Conservation (phyloP, 805 yeast species). For the Candida ficus region DNA sequence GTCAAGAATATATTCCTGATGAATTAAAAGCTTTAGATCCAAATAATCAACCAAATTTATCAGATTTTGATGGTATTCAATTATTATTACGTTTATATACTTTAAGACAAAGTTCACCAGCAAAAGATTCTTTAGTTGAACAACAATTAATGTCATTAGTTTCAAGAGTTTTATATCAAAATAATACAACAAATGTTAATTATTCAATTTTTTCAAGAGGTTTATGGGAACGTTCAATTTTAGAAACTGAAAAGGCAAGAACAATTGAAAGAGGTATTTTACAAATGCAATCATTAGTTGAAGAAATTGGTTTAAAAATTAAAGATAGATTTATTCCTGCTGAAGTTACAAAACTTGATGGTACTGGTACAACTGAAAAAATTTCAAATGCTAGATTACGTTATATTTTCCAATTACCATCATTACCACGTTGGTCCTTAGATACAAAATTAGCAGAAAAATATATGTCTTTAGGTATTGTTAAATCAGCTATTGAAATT, state of each 20-base stretch:
- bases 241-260: conserved; percentile 75
- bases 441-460: conserved; percentile 82
- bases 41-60: conserved; percentile 70
- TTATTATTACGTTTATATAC: conserved; percentile 62
- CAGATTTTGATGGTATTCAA: conserved; percentile 69
- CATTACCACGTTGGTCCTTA: conserved; percentile 80
- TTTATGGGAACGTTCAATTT: conserved; percentile 82
- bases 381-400: conserved; percentile 47
- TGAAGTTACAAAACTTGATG: conserved; percentile 14
- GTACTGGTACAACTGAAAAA: conserved; percentile 19
- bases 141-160: conserved; percentile 81
- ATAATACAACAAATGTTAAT: conserved; percentile 40
- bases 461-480: conserved; percentile 76
- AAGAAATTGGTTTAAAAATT: conserved; percentile 73
- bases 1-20: conserved; percentile 59
- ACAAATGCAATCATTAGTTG: conserved; percentile 88
- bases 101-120: conserved; percentile 65
- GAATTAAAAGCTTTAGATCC: conserved; percentile 59
- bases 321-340: conserved; percentile 51
- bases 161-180: conserved; percentile 58
- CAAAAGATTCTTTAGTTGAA: conserved; percentile 62
- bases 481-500: conserved; percentile 84
- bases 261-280: conserved; percentile 92
- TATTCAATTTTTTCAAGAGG: conserved; percentile 80
- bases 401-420: conserved; percentile 69